Conservation (phyloP, 495 filamentous ascomycete genomes). For the Bryoglossum gracile region DNA sequence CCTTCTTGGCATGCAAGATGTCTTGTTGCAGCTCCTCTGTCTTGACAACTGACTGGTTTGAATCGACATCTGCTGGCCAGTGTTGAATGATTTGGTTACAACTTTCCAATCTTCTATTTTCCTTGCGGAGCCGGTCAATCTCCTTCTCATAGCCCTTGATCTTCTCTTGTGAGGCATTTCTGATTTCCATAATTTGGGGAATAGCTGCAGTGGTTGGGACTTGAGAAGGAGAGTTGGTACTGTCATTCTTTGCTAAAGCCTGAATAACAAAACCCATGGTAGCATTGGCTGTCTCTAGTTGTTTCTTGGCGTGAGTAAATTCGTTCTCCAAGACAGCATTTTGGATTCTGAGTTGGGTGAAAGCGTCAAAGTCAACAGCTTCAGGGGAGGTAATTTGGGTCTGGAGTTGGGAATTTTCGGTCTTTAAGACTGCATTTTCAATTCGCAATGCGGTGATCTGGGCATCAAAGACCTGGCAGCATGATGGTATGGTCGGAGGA, state of each 20-base stretch:
- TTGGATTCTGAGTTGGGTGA: constrained; percentile 10
- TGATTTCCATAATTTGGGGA: not conserved
- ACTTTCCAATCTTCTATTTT: too few species aligned
- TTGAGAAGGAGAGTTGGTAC: not conserved
- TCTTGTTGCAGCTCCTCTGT: too few species aligned
- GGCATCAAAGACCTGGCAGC: too few species aligned
- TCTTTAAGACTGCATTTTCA: too few species aligned
- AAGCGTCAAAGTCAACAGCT: not conserved
- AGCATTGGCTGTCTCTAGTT: constrained; percentile 4
- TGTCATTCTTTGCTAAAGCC: not conserved
- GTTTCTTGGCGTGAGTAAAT: constrained; percentile 5
- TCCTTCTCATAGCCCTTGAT: constrained; percentile 4
- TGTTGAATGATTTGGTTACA: too few species aligned
- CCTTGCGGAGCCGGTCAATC: constrained; percentile 9
- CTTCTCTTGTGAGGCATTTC: not conserved
- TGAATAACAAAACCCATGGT: constrained; percentile 9
- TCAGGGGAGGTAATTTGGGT: too few species aligned
- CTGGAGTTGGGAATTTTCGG: too few species aligned
- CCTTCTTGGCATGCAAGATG: too few species aligned
- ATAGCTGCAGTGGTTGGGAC: not conserved
- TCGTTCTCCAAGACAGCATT: constrained; percentile 23
- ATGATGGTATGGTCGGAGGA: too few species aligned
- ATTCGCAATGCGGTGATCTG: too few species aligned
- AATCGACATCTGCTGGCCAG: too few species aligned
- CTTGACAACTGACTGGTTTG: too few species aligned